A percentile compares a stretch with the other conserved stretches of the same genome.
phyloP scores from a whole-genome alignment of 345 rosid genomes.

The Heritiera littoralis region DNA sequence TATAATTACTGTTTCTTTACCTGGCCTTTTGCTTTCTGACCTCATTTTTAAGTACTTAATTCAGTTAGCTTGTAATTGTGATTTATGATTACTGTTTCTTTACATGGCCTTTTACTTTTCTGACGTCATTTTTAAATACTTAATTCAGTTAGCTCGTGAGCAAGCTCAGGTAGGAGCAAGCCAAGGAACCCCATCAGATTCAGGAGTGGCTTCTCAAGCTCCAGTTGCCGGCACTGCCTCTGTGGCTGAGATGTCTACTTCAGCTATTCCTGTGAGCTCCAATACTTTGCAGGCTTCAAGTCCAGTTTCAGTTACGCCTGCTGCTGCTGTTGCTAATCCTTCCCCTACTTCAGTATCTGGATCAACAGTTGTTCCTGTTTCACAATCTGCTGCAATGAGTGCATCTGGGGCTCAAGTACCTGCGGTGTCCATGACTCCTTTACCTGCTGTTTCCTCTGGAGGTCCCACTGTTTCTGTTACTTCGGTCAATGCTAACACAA shows the following conservation, averaged over 20 bases:
- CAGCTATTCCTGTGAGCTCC: conserved; percentile 48
- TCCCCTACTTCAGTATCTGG: conserved; percentile 46
- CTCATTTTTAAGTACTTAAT: conserved; percentile 27
- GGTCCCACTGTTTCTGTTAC: conserved; percentile 34
- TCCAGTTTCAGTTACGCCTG: conserved; percentile 56
- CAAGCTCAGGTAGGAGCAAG: conserved; percentile 62
- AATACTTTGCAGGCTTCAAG: conserved; percentile 55
- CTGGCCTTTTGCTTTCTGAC: conserved; percentile 23
- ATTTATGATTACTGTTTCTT: conserved; percentile 24
- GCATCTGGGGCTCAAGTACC: conserved; percentile 37
- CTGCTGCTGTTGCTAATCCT: conserved; percentile 40
- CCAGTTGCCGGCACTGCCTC: conserved; percentile 45
- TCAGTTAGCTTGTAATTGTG: conserved; percentile 76
- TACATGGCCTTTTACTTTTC: conserved; percentile 12
- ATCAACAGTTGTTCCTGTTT: conserved; percentile 44
- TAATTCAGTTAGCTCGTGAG: conserved; percentile 89
- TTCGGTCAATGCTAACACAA: conserved; percentile 39
- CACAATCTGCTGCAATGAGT: conserved; percentile 31
- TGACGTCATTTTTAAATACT: conserved; percentile 30
- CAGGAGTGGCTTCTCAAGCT: conserved; percentile 46
- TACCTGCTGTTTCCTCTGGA: conserved; percentile 42
- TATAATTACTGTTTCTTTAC: conserved; percentile 21
- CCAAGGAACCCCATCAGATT: conserved; percentile 44
- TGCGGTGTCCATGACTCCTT: conserved; percentile 27
- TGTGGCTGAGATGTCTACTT: conserved; percentile 38